A percentile compares a stretch with the other conserved stretches of the same genome.
phyloP scores from a whole-genome alignment of 257 asterid genomes.

The Rauvolfia tetraphylla region DNA sequence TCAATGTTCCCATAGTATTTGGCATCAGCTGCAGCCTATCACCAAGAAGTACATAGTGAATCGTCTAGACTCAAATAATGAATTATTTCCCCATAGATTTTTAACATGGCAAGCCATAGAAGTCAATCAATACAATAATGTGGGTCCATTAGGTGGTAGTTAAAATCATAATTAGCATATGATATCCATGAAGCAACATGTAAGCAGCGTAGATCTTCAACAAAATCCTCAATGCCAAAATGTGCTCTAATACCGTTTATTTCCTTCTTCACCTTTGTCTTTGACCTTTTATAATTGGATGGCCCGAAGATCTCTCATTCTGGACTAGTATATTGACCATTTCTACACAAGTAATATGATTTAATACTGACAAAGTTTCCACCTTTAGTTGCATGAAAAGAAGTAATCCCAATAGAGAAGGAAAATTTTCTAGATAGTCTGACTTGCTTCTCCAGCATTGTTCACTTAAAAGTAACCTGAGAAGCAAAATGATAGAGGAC shows the following conservation, averaged over 20 bases:
- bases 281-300: neutral
- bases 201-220: neutral
- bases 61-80: neutral
- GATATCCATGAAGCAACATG: neutral
- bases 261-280: neutral
- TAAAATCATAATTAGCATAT: neutral
- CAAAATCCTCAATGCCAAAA: neutral
- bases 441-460: neutral
- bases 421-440: neutral
- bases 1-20: constrained; percentile 84
- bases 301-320: neutral
- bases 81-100: neutral
- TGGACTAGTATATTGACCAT: neutral
- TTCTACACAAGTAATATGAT: neutral
- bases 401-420: neutral
- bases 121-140: neutral
- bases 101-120: neutral
- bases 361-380: neutral
- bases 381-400: neutral
- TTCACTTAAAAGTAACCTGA: neutral
- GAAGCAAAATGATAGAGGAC: neutral
- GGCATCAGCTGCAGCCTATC: constrained; percentile 98
- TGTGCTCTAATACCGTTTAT: neutral
- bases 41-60: constrained; percentile 9
- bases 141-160: neutral